Percentiles rank a stretch among this genome's conserved stretches.
Evolutionary conservation across 1,284 basidiomycete species (phyloP).

Genomic region (Cryptococcus maquisensis): DNA sequence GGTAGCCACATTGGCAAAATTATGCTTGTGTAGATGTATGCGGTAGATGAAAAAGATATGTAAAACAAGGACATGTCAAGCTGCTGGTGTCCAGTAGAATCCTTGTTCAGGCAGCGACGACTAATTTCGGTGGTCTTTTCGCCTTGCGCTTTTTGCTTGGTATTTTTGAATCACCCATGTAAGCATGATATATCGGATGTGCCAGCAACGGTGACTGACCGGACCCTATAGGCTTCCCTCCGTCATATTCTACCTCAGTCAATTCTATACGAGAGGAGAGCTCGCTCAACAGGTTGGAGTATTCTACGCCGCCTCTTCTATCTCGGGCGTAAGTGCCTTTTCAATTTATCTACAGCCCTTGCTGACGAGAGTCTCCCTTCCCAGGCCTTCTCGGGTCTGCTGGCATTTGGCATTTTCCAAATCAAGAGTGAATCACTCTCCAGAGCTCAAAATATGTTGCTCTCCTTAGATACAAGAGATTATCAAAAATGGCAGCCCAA

Average conservation of each 20-base stretch:
- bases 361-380: background rate
- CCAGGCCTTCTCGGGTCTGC: conserved; percentile 43
- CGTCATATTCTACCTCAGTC: conserved; percentile 53
- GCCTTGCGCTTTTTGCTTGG: conserved; percentile 13
- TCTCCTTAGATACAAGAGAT: too few relatives aligned
- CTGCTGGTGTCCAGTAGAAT: too few relatives aligned
- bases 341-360: background rate
- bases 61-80: too few relatives aligned
- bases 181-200: background rate
- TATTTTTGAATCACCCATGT: conserved; percentile 17
- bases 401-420: conserved; percentile 55
- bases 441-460: too few relatives aligned
- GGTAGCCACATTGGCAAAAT: too few relatives aligned
- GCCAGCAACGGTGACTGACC: background rate
- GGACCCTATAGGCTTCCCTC: background rate
- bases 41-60: too few relatives aligned
- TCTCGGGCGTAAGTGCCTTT: conserved; percentile 38
- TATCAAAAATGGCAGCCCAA: too few relatives aligned
- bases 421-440: conserved; percentile 48
- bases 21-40: too few relatives aligned
- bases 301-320: conserved; percentile 54
- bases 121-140: conserved; percentile 20
- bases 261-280: conserved; percentile 55
- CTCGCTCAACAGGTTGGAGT: conserved; percentile 54
- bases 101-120: conserved; percentile 17